Evolutionary conservation across 768 basidiomycete species (phyloP), one percentile per base, ranked within the genome.

Genomic region (Russula compacta): DNA sequence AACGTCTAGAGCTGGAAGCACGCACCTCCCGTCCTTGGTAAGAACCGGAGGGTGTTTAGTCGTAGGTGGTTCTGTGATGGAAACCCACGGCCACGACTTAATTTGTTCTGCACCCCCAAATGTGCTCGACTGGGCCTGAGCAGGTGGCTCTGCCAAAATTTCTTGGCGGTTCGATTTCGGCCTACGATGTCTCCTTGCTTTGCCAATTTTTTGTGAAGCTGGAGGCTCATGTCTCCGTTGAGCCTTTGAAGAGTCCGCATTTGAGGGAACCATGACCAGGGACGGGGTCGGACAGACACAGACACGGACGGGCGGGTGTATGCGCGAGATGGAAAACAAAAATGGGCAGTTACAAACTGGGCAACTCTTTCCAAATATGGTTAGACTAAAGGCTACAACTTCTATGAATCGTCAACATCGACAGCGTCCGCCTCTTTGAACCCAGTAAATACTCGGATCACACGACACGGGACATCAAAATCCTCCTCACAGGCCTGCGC

Each of bases 11-110:
- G 19, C n/a, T 48, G 14, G 38, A 47, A 66, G 12, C 49, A 69
- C 76, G 61, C 70, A 93, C 94, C 84, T 85, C 74, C 90, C 90
- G 73, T 98, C 93, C 71, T 80, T 87, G 33, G 92, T 92, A 72
- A 94, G 93, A 64, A 93, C 74, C 40, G 91, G 86, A 6, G 89
- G 81, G 42, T 80, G 78, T 63, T 75, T 80, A 66, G 80, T 87
- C 47, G 81, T 79, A 55, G 78, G 79, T 10, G 84, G 78, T 72
- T 90, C 87, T 42, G 88, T 83, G 59, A 93, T 76, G 51, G 82
- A 78, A 59, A 79, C 77, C 89, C 89, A 92, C 56, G 81, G 73
- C 87, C 86, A 87, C 62, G 56, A 54, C 6, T 56, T 55, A n/a
- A 32, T 57, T 44, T 63, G 48, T 36, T 55, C 62, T 38, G 48